Evolutionary conservation across 2,329 filamentous ascomycete genomes (phyloP).

Genomic region (Apiospora hydei): DNA sequence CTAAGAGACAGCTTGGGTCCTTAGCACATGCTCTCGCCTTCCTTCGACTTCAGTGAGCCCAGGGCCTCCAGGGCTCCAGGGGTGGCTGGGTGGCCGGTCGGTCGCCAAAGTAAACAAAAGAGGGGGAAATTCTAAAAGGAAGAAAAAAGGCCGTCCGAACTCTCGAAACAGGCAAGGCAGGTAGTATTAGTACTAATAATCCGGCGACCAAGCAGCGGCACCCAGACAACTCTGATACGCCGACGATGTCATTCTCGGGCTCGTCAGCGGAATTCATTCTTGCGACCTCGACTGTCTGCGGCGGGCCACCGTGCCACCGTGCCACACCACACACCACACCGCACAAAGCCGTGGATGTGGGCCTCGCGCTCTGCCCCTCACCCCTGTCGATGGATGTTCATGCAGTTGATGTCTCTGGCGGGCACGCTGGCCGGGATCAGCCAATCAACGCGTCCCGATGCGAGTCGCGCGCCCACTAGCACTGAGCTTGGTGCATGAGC

Average conservation of each 20-base stretch:
- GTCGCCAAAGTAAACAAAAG: background rate
- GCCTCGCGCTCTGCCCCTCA: background rate
- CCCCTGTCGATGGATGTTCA: background rate
- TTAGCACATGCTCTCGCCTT: background rate
- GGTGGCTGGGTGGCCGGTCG: background rate
- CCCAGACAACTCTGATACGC: background rate
- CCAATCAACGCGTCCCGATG: constrained; percentile 17
- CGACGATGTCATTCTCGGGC: background rate
- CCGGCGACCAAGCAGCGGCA: background rate
- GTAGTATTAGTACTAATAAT: background rate
- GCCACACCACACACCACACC: background rate
- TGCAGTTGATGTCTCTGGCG: constrained; percentile 7
- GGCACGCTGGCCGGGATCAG: background rate
- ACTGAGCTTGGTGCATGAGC: background rate
- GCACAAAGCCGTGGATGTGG: background rate
- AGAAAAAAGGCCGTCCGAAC: background rate
- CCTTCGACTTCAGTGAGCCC: background rate
- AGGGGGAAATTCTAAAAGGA: background rate
- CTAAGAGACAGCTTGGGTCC: background rate
- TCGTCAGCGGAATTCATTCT: background rate
- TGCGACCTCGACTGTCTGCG: background rate
- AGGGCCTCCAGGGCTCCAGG: background rate
- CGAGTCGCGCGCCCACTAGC: constrained; percentile 6
- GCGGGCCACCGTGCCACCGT: too few species aligned
- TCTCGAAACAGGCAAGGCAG: background rate